Percentiles rank a stretch among this genome's conserved stretches.
phyloP scores from a whole-genome alignment of 345 rosid species.

The Sonneratia caseolaris region DNA sequence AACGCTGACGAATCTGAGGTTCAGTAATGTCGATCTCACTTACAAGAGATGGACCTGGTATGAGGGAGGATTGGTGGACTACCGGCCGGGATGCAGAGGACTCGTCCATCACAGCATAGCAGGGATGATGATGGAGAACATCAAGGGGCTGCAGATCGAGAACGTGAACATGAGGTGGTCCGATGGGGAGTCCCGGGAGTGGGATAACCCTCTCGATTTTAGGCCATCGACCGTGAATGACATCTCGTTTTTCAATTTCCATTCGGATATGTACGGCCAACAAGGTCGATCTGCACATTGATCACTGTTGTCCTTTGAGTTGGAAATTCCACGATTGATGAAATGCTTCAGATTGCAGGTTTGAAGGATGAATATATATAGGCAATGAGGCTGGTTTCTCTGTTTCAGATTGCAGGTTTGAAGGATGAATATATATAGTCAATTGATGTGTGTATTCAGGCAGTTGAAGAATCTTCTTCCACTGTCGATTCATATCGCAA shows the following conservation, averaged over 20 bases:
- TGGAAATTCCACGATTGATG: neutral
- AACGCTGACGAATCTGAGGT: constrained; percentile 44
- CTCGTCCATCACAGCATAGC: constrained; percentile 59
- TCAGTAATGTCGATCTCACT: constrained; percentile 53
- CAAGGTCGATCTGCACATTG: neutral
- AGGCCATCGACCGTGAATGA: constrained; percentile 67
- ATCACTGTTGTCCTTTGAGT: neutral
- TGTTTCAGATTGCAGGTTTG: neutral
- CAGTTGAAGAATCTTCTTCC: too few relatives aligned
- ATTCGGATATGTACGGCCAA: constrained; percentile 30
- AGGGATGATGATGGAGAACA: constrained; percentile 84
- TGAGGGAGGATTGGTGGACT: constrained; percentile 58
- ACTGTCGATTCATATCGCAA: too few relatives aligned
- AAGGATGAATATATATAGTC: too few relatives aligned
- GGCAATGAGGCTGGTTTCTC: too few relatives aligned
- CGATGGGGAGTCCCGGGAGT: constrained; percentile 20
- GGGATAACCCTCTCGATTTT: constrained; percentile 82
- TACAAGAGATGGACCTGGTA: constrained; percentile 64
- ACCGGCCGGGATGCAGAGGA: constrained; percentile 87
- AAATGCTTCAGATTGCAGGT: neutral
- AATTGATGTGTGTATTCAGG: too few relatives aligned
- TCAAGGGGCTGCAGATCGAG: constrained; percentile 59
- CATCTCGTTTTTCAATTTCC: constrained; percentile 56
- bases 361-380: neutral
- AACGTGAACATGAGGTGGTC: constrained; percentile 74